Evolutionary conservation across 2,329 filamentous ascomycete species (phyloP).

Genomic region (Huntiella omanensis): DNA sequence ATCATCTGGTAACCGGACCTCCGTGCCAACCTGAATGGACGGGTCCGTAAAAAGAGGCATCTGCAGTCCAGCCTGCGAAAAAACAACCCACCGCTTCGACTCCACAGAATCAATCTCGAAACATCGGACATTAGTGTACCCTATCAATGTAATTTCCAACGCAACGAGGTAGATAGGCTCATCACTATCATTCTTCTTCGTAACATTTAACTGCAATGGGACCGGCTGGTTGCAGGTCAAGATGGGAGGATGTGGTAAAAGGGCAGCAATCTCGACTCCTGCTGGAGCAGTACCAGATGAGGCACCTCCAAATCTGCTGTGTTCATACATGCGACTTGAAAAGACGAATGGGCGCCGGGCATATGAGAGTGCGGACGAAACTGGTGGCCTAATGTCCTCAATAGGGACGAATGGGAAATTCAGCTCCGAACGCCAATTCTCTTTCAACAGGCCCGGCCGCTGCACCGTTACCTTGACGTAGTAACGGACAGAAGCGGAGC

Average conservation of each 20-base stretch:
- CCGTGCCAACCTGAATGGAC: constrained; percentile 40
- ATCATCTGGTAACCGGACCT: constrained; percentile 48
- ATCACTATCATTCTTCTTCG: constrained; percentile 49
- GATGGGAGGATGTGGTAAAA: constrained; percentile 71
- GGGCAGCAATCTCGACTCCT: constrained; percentile 56
- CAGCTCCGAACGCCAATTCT: constrained; percentile 55
- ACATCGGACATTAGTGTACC: constrained; percentile 60
- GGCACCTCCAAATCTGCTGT: neutral
- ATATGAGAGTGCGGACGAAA: constrained; percentile 60
- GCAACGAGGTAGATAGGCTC: constrained; percentile 59
- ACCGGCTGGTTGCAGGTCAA: constrained; percentile 77
- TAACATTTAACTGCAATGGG: constrained; percentile 61
- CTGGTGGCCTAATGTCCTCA: constrained; percentile 58
- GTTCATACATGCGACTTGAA: constrained; percentile 19
- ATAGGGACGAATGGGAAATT: constrained; percentile 82
- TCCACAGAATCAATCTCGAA: constrained; percentile 57
- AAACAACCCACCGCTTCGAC: constrained; percentile 54
- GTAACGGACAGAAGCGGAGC: constrained; percentile 78
- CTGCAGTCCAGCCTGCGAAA: constrained; percentile 50
- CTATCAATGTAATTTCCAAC: constrained; percentile 65
- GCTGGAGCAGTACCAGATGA: constrained; percentile 26
- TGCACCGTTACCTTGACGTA: constrained; percentile 92
- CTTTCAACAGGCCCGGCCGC: constrained; percentile 72
- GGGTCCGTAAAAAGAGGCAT: constrained; percentile 44
- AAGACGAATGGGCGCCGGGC: constrained; percentile 53